phyloP scores from a whole-genome alignment of 2,329 filamentous ascomycete genomes.

The Aureobasidium sp. region DNA sequence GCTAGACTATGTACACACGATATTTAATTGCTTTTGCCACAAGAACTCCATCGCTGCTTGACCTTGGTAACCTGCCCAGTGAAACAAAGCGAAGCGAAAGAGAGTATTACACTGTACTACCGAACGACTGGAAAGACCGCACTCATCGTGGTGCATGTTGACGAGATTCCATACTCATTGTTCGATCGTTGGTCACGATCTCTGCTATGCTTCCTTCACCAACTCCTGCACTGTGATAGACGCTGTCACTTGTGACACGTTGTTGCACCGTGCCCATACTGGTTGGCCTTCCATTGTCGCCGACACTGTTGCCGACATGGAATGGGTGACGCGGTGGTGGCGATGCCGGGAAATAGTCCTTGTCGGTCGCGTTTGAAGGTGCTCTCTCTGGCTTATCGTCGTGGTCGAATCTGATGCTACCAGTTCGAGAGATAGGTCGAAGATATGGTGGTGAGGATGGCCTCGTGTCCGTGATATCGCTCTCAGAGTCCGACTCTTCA shows the following conservation, averaged over 20 bases:
- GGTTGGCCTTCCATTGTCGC: conserved; percentile 12
- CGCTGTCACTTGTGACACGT: conserved; percentile 15
- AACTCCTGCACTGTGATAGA: conserved; percentile 14
- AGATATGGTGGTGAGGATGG: conserved; percentile 15
- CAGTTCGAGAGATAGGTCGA: conserved; percentile 15
- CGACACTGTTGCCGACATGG: not conserved
- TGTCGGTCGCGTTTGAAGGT: conserved; percentile 1
- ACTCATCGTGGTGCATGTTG: not conserved
- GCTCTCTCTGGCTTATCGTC: not conserved
- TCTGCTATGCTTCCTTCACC: conserved; percentile 17
- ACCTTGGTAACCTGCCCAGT: not conserved
- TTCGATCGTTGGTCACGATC: conserved; percentile 13
- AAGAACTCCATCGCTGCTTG: not conserved
- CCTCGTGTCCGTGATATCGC: not conserved
- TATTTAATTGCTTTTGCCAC: not conserved
- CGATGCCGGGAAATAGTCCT: conserved; percentile 4
- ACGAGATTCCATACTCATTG: conserved; percentile 14
- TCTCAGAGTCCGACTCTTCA: conserved; percentile 9
- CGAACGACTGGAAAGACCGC: not conserved
- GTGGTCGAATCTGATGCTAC: conserved; percentile 16
- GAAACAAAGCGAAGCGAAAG: not conserved
- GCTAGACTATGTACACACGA: conserved; percentile 4
- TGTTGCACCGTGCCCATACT: conserved; percentile 18
- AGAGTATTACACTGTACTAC: not conserved
- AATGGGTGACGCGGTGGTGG: conserved; percentile 1